These are phyloP conservation scores for Austroboletus niveus DNA, from an alignment of 1,284 basidiomycete genomes.

Conservation along the genomic window DNA sequence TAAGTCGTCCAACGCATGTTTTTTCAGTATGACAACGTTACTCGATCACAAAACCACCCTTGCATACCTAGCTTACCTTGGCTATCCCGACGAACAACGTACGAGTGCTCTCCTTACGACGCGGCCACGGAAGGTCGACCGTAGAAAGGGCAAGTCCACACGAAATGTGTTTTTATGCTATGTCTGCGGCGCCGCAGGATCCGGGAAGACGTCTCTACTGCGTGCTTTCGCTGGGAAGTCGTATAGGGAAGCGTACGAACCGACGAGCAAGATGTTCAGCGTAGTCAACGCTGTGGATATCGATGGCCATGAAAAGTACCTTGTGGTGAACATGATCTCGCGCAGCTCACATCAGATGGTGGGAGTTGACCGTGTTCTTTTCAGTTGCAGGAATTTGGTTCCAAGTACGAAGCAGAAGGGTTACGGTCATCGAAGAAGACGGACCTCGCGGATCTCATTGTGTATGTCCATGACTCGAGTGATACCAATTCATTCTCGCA, in stretches of 20 bases:
- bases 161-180: conserved; percentile 92
- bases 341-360: neutral
- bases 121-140: conserved; percentile 79
- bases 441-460: conserved; percentile 89
- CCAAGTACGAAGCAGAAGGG: conserved; percentile 89
- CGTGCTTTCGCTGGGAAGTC: conserved; percentile 85
- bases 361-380: conserved; percentile 6
- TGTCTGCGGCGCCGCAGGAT: conserved; percentile 93
- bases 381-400: conserved; percentile 96
- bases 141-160: conserved; percentile 83
- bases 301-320: conserved; percentile 92
- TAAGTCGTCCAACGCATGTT: no score
- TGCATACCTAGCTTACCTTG: conserved; percentile 94
- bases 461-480: conserved; percentile 96
- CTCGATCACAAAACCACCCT: conserved; percentile 90
- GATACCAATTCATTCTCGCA: conserved; percentile 99
- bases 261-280: conserved; percentile 85
- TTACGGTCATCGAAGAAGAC: conserved; percentile 89
- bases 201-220: conserved; percentile 89
- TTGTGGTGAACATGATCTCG: conserved; percentile 66
- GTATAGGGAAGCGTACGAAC: conserved; percentile 72
- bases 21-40: conserved; percentile 88
- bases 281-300: conserved; percentile 97
- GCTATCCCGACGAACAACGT: conserved; percentile 74
- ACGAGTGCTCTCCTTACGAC: conserved; percentile 83